Conservation (phyloP, 75 land plant genomes). For the Isoetes taiwanensis region DNA sequence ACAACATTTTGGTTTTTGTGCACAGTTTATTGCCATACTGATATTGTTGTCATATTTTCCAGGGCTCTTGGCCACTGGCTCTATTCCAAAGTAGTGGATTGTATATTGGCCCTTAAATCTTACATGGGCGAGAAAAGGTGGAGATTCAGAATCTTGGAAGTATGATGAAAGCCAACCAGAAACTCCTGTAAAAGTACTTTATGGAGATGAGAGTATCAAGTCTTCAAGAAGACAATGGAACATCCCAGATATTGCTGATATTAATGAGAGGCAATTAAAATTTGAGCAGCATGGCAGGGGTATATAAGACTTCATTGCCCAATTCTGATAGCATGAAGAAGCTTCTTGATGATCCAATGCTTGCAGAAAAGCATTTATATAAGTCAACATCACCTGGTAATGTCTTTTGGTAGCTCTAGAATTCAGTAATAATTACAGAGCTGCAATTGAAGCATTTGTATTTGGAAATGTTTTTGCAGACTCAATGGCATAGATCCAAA, state of each 20-base stretch:
- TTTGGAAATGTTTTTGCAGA: too few relatives aligned
- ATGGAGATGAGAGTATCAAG: too few relatives aligned
- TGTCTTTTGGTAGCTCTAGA: too few relatives aligned
- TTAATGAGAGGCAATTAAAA: slow-evolving; percentile 40
- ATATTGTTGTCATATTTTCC: too few relatives aligned
- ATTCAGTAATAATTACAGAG: too few relatives aligned
- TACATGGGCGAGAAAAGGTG: slow-evolving; percentile 68
- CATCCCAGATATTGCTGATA: slow-evolving; percentile 44
- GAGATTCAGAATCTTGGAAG: slow-evolving; percentile 60
- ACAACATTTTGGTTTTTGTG: too few relatives aligned
- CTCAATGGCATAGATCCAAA: slow-evolving; percentile 31
- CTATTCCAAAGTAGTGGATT: slow-evolving; percentile 60
- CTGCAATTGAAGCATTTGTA: too few relatives aligned
- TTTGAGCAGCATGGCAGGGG: slow-evolving; percentile 5
- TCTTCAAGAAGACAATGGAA: slow-evolving; percentile 25
- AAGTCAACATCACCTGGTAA: too few relatives aligned
- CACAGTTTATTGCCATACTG: too few relatives aligned
- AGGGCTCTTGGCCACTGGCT: slow-evolving; percentile 33
- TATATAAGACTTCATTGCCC: slow-evolving; percentile 1
- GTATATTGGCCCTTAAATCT: slow-evolving; percentile 66
- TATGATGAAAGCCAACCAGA: slow-evolving; percentile 37
- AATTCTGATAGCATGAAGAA: too few relatives aligned
- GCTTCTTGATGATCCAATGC: too few relatives aligned
- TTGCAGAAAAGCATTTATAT: too few relatives aligned
- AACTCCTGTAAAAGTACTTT: slow-evolving; percentile 20